phyloP scores from a whole-genome alignment of 805 yeast species.

The Nakazawaea populi region DNA sequence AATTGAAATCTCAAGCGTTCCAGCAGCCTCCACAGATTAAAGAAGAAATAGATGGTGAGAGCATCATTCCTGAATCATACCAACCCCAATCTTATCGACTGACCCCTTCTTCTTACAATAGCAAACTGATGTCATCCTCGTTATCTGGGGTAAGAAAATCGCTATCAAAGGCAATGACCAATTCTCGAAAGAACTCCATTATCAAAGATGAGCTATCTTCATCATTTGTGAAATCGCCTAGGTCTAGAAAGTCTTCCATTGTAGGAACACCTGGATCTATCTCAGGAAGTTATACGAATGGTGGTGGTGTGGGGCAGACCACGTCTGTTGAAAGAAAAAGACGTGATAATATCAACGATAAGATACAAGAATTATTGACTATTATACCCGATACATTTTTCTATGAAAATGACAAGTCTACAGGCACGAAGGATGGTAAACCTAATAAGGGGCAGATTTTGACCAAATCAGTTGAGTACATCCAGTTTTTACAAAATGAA shows the following conservation, averaged over 20 bases:
- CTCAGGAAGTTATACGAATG: neutral
- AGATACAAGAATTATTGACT: conserved; percentile 41
- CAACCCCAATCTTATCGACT: conserved; percentile 8
- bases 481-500: conserved; percentile 57
- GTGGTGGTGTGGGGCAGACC: conserved; percentile 1
- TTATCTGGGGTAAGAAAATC: conserved; percentile 8
- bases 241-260: conserved; percentile 10
- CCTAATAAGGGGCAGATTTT: conserved; percentile 82
- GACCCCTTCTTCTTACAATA: conserved; percentile 3
- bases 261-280: conserved; percentile 4
- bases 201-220: conserved; percentile 9
- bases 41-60: neutral
- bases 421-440: conserved; percentile 77
- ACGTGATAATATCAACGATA: conserved; percentile 52
- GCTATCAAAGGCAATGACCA: conserved; percentile 9
- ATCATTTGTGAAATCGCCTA: conserved; percentile 1
- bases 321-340: conserved; percentile 38
- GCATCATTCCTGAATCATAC: neutral
- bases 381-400: conserved; percentile 30
- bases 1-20: neutral
- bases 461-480: conserved; percentile 69
- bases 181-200: conserved; percentile 9
- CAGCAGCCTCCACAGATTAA: neutral
- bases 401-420: conserved; percentile 38
- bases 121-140: conserved; percentile 6